Conservation (phyloP, 2,329 filamentous ascomycete species). For the Fusarium sp. region DNA sequence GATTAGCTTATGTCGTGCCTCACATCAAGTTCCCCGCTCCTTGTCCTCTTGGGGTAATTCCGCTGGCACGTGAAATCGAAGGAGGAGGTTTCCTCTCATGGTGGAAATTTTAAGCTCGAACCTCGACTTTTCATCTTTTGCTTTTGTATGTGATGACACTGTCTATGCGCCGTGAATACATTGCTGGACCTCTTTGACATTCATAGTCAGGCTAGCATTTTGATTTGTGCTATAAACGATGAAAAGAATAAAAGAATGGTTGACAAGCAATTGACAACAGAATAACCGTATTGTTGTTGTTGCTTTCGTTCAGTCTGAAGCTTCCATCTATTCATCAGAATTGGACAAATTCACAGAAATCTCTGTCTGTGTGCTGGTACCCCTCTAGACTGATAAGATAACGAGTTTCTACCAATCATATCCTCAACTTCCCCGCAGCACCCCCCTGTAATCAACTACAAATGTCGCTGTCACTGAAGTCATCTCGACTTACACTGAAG, state of each 20-base stretch:
- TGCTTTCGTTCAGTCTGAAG: neutral
- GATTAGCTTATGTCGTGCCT: slow-evolving; percentile 29
- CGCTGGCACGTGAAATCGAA: slow-evolving; percentile 29
- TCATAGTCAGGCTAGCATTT: neutral
- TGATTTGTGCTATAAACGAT: neutral
- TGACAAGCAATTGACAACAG: neutral
- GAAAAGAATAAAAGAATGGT: neutral
- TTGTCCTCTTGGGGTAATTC: neutral
- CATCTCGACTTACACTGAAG: neutral
- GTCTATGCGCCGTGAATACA: neutral
- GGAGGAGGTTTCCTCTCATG: slow-evolving; percentile 13
- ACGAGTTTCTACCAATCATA: slow-evolving; percentile 7
- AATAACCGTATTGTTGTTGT: too few species aligned
- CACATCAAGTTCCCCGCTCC: slow-evolving; percentile 12
- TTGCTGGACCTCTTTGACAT: neutral
- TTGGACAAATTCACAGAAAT: slow-evolving; percentile 15
- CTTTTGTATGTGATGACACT: neutral
- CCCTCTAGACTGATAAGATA: slow-evolving; percentile 24
- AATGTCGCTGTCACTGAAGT: neutral
- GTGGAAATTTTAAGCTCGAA: slow-evolving; percentile 5
- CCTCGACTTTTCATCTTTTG: slow-evolving; percentile 28
- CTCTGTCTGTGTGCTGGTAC: slow-evolving; percentile 8
- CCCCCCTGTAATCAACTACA: neutral
- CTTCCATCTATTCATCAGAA: neutral
- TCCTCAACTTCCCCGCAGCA: neutral